Evolutionary conservation across 768 basidiomycete genomes (phyloP).

Genomic region (Steccherinum ochraceum): DNA sequence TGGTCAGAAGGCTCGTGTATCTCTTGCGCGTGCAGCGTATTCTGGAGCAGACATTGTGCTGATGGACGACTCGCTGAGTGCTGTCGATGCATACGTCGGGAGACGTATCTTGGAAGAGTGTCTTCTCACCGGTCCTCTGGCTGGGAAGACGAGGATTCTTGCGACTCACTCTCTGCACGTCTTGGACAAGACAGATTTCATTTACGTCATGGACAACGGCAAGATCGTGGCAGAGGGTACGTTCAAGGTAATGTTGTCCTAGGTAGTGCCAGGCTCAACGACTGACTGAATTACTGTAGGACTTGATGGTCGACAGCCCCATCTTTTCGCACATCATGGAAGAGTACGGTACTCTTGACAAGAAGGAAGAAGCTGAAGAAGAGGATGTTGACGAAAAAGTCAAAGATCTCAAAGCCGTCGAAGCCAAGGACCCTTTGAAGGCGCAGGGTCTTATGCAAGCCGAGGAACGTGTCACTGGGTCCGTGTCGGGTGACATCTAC

Average conservation of each 20-base stretch:
- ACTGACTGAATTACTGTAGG: constrained; percentile 14
- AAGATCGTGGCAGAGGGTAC: constrained; percentile 57
- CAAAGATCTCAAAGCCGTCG: constrained; percentile 17
- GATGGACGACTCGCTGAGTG: constrained; percentile 77
- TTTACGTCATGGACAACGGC: constrained; percentile 57
- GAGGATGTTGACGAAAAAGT: constrained; percentile 16
- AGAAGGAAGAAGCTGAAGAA: constrained; percentile 27
- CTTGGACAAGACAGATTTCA: constrained; percentile 54
- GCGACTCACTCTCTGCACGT: constrained; percentile 58
- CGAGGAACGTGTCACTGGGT: constrained; percentile 36
- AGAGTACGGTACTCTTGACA: constrained; percentile 34
- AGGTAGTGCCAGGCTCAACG: constrained; percentile 9
- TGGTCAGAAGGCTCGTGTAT: constrained; percentile 55
- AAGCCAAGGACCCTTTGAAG: constrained; percentile 12
- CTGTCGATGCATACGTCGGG: constrained; percentile 74
- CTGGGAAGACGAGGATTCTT: constrained; percentile 49
- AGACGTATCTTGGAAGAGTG: constrained; percentile 60
- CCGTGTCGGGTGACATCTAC: constrained; percentile 30
- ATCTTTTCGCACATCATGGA: constrained; percentile 30
- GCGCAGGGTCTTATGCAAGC: constrained; percentile 29
- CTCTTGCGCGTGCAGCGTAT: constrained; percentile 73
- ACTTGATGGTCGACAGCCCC: constrained; percentile 24
- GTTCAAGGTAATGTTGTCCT: constrained; percentile 34
- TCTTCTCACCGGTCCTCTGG: constrained; percentile 45
- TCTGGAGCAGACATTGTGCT: constrained; percentile 67